Percentiles rank a stretch among this genome's conserved stretches.
These are phyloP conservation scores for Annona squamosa DNA, from an alignment of 164 flowering plant genomes.

Conservation along the genomic window DNA sequence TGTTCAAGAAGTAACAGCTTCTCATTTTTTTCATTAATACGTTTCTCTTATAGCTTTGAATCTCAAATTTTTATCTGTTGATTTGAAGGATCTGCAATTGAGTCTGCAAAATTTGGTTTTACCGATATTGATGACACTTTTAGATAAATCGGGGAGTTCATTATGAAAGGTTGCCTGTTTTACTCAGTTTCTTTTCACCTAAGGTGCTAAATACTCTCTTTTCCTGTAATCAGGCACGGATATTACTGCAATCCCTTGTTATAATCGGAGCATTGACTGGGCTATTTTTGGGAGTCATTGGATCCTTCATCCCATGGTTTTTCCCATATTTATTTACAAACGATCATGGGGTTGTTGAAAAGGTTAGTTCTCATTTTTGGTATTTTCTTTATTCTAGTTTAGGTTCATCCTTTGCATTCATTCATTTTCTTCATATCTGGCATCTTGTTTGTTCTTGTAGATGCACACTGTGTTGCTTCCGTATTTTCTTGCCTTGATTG, in stretches of 20 bases:
- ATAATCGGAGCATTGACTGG: constrained; percentile 73
- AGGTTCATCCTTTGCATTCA: not conserved
- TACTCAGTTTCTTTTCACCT: too few species aligned
- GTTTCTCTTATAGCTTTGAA: too few species aligned
- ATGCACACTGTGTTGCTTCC: constrained; percentile 80
- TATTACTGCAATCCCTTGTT: constrained; percentile 71
- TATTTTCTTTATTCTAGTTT: not conserved
- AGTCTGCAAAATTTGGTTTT: too few species aligned
- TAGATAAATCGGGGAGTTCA: too few species aligned
- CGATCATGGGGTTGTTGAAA: constrained; percentile 49
- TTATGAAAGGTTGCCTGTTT: too few species aligned
- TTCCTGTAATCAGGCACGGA: constrained; percentile 49
- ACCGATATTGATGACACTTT: too few species aligned
- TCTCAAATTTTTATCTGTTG: too few species aligned
- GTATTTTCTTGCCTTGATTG: constrained; percentile 48
- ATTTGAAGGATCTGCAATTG: too few species aligned
- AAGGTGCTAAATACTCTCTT: constrained; percentile 13
- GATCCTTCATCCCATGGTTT: constrained; percentile 64
- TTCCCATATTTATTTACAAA: constrained; percentile 72
- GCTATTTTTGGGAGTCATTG: constrained; percentile 47
- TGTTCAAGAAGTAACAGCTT: too few species aligned
- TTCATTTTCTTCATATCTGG: not conserved
- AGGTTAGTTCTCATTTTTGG: constrained; percentile 41
- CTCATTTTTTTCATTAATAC: too few species aligned
- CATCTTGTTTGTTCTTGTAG: constrained; percentile 32